A percentile compares a stretch with the other conserved stretches of the same genome.
Conservation (phyloP, 352 stramenopile species). For the Pythium apleroticum region DNA sequence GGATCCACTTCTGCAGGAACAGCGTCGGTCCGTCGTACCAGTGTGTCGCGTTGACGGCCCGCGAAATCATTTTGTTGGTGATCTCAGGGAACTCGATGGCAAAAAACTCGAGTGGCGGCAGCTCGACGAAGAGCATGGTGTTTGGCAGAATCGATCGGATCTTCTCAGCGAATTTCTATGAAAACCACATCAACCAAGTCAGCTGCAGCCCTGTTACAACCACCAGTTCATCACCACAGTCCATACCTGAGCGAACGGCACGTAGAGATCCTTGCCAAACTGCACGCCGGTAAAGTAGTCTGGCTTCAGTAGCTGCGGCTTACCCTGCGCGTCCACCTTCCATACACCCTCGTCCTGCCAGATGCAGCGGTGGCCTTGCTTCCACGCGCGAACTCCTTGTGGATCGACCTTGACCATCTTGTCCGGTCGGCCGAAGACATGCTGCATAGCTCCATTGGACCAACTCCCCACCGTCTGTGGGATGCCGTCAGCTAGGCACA, state of each 20-base stretch:
- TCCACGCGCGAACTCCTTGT: constrained; percentile 61
- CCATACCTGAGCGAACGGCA: constrained; percentile 70
- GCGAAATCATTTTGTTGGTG: constrained; percentile 46
- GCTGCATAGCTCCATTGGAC: constrained; percentile 74
- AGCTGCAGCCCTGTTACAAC: neutral
- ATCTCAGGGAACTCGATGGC: constrained; percentile 69
- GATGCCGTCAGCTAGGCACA: constrained; percentile 71
- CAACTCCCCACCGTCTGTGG: constrained; percentile 62
- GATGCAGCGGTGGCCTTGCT: constrained; percentile 62
- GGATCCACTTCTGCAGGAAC: constrained; percentile 66
- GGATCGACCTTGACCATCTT: constrained; percentile 50
- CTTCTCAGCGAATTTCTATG: constrained; percentile 46
- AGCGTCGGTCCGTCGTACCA: constrained; percentile 92
- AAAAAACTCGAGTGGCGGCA: constrained; percentile 77
- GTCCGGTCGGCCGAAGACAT: constrained; percentile 60
- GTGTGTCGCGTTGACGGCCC: constrained; percentile 85
- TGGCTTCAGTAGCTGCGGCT: constrained; percentile 51
- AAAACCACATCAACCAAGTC: neutral
- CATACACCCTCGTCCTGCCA: constrained; percentile 87
- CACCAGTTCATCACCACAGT: neutral
- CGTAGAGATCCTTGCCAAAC: constrained; percentile 82
- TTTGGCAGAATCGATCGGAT: constrained; percentile 64
- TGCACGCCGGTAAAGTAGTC: constrained; percentile 71
- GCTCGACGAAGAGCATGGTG: constrained; percentile 75
- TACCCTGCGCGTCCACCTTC: constrained; percentile 41